Percentiles rank a stretch among this genome's conserved stretches.
phyloP scores from a whole-genome alignment of 106 monocot species.

The Dendrobium catenatum region DNA sequence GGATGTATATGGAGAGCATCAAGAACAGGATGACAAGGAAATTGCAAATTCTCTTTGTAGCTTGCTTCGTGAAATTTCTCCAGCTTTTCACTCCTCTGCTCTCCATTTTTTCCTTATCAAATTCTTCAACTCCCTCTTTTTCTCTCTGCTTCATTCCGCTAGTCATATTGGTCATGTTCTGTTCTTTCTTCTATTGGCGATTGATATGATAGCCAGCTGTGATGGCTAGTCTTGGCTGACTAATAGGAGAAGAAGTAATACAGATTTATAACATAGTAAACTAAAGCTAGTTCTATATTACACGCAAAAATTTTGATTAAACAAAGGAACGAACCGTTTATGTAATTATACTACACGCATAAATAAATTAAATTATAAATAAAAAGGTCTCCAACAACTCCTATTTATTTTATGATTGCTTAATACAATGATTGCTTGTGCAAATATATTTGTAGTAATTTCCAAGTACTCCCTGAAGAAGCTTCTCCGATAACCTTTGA shows the following conservation, averaged over 20 bases:
- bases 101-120: not conserved
- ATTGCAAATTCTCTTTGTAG: not conserved
- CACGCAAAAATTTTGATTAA: not conserved
- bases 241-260: not conserved
- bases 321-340: not conserved
- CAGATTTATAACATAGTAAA: not conserved
- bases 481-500: no score
- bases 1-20: conserved; percentile 11
- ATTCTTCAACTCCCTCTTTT: not conserved
- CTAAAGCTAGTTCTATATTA: not conserved
- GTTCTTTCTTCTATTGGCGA: not conserved
- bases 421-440: no score
- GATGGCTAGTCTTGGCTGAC: not conserved
- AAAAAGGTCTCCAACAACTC: no score
- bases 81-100: not conserved
- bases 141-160: not conserved
- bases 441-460: no score
- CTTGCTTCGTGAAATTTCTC: not conserved
- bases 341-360: not conserved
- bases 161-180: not conserved
- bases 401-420: no score
- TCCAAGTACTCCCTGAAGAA: no score
- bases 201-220: not conserved
- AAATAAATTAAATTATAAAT: no score
- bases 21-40: conserved; percentile 7